phyloP scores from a whole-genome alignment of 1,284 basidiomycete genomes.

The Neolentinus lepideus region DNA sequence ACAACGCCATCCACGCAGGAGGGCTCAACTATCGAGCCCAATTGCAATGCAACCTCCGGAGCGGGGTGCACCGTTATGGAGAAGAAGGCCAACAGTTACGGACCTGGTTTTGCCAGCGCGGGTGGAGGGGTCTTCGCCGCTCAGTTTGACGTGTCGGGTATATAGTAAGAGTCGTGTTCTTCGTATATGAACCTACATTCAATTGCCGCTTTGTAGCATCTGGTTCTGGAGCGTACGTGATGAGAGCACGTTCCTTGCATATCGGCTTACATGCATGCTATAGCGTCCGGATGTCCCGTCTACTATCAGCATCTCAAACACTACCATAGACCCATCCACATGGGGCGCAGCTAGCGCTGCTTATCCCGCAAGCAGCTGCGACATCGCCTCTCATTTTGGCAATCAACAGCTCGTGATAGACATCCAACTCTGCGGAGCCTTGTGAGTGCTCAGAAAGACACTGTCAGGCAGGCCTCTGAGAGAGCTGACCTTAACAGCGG shows the following conservation, averaged over 20 bases:
- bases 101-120: constrained; percentile 46
- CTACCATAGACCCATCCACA: constrained; percentile 35
- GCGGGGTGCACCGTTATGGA: constrained; percentile 62
- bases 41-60: constrained; percentile 36
- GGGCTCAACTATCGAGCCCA: constrained; percentile 22
- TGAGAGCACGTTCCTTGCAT: neutral
- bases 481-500: constrained; percentile 10
- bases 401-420: constrained; percentile 22
- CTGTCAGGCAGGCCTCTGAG: neutral
- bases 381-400: constrained; percentile 38
- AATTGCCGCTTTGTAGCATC: constrained; percentile 30
- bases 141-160: constrained; percentile 55
- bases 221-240: constrained; percentile 73
- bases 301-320: constrained; percentile 32
- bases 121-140: constrained; percentile 73
- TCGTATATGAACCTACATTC: neutral
- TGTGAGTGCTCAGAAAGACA: constrained; percentile 9
- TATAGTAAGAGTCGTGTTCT: constrained; percentile 38
- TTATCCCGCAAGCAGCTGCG: constrained; percentile 36
- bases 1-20: constrained; percentile 12
- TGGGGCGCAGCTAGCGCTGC: constrained; percentile 50
- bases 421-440: constrained; percentile 26
- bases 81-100: constrained; percentile 51
- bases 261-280: constrained; percentile 7
- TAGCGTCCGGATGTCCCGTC: constrained; percentile 36